Evolutionary conservation across 306 rosid species (phyloP).

Genomic region (Castanea mollissima): DNA sequence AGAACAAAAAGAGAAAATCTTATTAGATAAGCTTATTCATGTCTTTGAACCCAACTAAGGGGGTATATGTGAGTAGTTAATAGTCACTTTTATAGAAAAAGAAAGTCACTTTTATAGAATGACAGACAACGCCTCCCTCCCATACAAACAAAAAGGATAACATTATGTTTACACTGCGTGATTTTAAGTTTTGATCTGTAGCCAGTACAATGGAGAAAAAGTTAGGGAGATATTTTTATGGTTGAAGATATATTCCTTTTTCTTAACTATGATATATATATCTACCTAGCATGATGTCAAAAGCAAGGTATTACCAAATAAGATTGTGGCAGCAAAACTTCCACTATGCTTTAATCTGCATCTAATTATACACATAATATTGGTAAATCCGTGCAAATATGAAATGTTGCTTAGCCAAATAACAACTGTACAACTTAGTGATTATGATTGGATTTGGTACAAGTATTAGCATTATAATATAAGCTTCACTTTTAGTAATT

Average conservation of each 20-base stretch:
- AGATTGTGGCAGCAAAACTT: conserved; percentile 37
- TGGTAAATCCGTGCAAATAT: conserved; percentile 24
- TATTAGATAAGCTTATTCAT: neutral
- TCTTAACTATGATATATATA: conserved; percentile 8
- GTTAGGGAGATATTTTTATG: conserved; percentile 28
- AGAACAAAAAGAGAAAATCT: too few species aligned
- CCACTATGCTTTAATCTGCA: conserved; percentile 30
- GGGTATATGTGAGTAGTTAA: neutral
- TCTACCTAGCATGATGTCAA: conserved; percentile 39
- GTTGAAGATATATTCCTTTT: neutral
- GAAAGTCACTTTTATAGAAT: neutral
- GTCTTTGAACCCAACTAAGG: neutral
- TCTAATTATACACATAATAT: conserved; percentile 1
- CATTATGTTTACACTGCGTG: conserved; percentile 9
- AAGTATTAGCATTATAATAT: conserved; percentile 3
- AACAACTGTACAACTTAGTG: conserved; percentile 17
- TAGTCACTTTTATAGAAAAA: too few species aligned
- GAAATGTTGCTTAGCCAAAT: conserved; percentile 1
- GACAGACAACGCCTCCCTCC: neutral
- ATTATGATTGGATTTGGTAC: conserved; percentile 21
- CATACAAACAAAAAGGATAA: conserved; percentile 13
- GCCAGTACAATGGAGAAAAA: conserved; percentile 4
- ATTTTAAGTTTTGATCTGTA: conserved; percentile 14
- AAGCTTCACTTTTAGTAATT: neutral
- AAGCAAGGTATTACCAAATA: conserved; percentile 36